phyloP scores from a whole-genome alignment of 73 alveolate genomes.

The Paramecium biaurelia region DNA sequence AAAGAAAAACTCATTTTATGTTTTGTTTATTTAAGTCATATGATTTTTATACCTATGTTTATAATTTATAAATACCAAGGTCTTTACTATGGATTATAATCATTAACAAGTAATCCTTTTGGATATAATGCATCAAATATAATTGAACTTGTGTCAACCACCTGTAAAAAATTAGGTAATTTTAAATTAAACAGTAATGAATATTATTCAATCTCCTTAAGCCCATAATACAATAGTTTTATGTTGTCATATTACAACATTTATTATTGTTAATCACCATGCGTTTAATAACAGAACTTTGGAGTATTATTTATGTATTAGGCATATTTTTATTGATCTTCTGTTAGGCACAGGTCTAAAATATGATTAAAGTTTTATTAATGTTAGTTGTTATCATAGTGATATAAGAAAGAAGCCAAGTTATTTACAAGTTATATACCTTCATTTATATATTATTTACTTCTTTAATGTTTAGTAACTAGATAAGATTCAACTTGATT shows the following conservation, averaged over 20 bases:
- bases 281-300: background rate
- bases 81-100: background rate
- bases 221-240: background rate
- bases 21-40: background rate
- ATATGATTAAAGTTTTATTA: background rate
- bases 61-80: background rate
- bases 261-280: background rate
- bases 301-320: background rate
- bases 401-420: background rate
- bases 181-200: background rate
- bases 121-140: background rate
- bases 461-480: background rate
- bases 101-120: background rate
- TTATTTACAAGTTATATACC: background rate
- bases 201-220: background rate
- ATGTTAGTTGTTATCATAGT: background rate
- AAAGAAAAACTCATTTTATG: background rate
- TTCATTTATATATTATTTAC: background rate
- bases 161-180: background rate
- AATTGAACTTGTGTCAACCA: background rate
- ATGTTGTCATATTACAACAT: background rate
- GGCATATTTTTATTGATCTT: background rate
- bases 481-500: background rate
- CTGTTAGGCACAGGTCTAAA: background rate
- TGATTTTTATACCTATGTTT: background rate